Base-by-base conservation (phyloP, 352 stramenopile species). In the Pythium scleroteichum region DNA sequence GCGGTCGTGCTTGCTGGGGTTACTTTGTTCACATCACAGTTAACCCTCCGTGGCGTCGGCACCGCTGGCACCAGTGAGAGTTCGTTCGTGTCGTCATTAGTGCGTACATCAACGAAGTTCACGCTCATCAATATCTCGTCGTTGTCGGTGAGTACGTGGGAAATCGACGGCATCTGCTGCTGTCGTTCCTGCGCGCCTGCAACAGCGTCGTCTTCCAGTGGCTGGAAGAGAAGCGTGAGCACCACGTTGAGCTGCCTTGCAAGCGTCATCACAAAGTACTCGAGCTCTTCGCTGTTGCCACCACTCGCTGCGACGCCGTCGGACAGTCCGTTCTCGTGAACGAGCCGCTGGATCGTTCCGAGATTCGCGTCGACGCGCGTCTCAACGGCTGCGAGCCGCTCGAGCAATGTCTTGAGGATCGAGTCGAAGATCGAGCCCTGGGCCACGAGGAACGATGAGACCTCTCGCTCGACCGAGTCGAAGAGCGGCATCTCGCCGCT, bases 401-500 rank as follows among this genome's bases (percentile, higher is more conserved):
- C 78, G 58, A 90, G 73, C 20, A 88, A 46, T 29, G 66, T 78
- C 55, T 76, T 78, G 38, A 87, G 64, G 49, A 90, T 67, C 46
- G 71, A 41, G 51, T 88, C 80, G 29, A 88, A 83, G 39, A 87
- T 77, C n/a, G 78, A 77, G 33, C 80, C 80, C 40, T 90, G 78
- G n/a, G 80, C 78, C 19, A 90, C 78, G 32, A 88, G 86, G 75
- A 87, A 87, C 56, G 72, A 69, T 24, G 80, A 68, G 26, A 87
- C 65, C 48, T 90, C 78, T 45, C 64, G 64, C 68, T 90, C 80
- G 38, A 90, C 73, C 33, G 64, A 64, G 44, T 88, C 80, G 60
- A 90, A 90, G 29, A 90, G 73, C 72, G 80, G 68, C 78, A 90
- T 88, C 24, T 27, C n/a, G n/a, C n/a, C n/a, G n/a, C n/a, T n/a